These are phyloP conservation scores for Guillardia theta DNA, from an alignment of 78 protist species.

Conservation along the genomic window DNA sequence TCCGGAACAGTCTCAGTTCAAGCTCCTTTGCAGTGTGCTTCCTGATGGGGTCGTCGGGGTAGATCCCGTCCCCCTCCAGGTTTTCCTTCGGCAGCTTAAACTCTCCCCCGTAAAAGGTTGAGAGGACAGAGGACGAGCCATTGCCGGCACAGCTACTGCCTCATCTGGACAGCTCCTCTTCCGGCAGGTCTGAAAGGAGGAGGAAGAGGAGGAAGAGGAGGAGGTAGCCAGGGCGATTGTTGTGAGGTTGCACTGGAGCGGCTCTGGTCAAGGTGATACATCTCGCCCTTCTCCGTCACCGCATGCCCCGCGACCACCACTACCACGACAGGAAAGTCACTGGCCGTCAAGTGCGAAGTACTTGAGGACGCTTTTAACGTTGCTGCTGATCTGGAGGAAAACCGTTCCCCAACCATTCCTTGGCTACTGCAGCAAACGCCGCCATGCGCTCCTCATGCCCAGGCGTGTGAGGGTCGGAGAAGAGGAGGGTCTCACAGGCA, in stretches of 20 bases:
- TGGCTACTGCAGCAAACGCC: neutral
- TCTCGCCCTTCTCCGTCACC: conserved; percentile 24
- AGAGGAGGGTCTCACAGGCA: conserved; percentile 19
- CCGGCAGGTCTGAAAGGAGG: too few species aligned
- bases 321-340: neutral
- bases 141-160: neutral
- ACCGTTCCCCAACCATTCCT: neutral
- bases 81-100: neutral
- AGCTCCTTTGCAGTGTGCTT: neutral
- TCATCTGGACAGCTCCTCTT: neutral
- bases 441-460: conserved; percentile 15
- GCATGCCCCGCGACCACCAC: neutral
- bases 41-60: conserved; percentile 12
- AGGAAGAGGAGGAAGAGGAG: too few species aligned
- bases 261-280: neutral
- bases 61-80: neutral
- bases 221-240: too few species aligned
- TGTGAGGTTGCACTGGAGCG: neutral
- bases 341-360: neutral
- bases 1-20: too few species aligned
- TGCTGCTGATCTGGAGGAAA: neutral
- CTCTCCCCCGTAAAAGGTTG: neutral
- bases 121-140: neutral
- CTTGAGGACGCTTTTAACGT: neutral
- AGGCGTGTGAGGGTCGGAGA: neutral